phyloP scores from a whole-genome alignment of 805 yeast genomes.

The Yamadazyma sp. region DNA sequence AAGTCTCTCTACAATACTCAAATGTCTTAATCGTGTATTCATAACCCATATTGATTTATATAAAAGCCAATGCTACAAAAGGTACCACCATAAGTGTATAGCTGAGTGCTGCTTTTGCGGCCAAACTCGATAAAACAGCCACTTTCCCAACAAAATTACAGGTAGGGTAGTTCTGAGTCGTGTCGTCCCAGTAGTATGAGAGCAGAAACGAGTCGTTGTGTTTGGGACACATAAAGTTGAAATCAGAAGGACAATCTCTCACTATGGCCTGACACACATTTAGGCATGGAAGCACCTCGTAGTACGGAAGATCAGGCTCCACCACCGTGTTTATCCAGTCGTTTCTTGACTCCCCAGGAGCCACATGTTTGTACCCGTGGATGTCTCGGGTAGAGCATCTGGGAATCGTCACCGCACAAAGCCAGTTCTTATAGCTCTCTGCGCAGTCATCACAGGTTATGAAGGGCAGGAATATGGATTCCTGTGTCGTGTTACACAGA shows the following conservation, averaged over 20 bases:
- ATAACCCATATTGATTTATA: neutral
- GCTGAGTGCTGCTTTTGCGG: neutral
- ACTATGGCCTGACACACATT: slow-evolving; percentile 77
- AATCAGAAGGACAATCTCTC: slow-evolving; percentile 76
- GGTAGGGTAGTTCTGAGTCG: slow-evolving; percentile 25
- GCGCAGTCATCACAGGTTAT: slow-evolving; percentile 73
- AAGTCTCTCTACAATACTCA: too few species aligned
- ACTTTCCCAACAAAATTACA: slow-evolving; percentile 40
- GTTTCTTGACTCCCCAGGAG: slow-evolving; percentile 56
- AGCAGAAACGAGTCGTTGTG: slow-evolving; percentile 28
- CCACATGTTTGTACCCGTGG: slow-evolving; percentile 47
- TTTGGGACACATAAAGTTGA: slow-evolving; percentile 75
- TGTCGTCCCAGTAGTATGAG: slow-evolving; percentile 47
- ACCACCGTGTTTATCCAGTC: slow-evolving; percentile 49
- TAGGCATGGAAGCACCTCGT: slow-evolving; percentile 84
- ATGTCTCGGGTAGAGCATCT: slow-evolving; percentile 63
- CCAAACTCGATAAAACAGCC: slow-evolving; percentile 3
- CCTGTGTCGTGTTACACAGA: slow-evolving; percentile 69
- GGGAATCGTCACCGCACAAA: slow-evolving; percentile 86
- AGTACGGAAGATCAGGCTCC: slow-evolving; percentile 60
- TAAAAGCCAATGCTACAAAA: neutral
- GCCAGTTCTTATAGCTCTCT: slow-evolving; percentile 75
- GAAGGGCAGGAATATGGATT: slow-evolving; percentile 71
- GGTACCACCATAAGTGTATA: neutral
- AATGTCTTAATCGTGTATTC: too few species aligned